Base-by-base conservation (phyloP, 495 filamentous ascomycete genomes). In the Xylaria telfairii region DNA sequence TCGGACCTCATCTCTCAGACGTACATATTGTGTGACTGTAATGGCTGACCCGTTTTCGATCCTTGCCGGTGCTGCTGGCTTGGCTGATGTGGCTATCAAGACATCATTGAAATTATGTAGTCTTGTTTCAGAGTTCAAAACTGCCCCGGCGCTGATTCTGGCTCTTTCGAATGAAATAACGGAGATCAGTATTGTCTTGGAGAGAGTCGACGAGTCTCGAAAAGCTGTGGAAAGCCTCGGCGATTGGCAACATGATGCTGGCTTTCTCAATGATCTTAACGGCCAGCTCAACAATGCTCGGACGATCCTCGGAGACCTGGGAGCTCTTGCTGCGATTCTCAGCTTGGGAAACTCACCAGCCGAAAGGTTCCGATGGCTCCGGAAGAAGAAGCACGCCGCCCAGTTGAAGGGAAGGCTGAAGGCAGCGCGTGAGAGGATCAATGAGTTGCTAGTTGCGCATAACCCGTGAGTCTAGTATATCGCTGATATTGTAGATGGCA, bases 11-110 rank as follows among this genome's bases (percentile, higher is more conserved):
- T n/a, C n/a, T n/a, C n/a, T n/a, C n/a, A n/a, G n/a, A n/a, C n/a
- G n/a, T n/a, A n/a, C n/a, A n/a, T n/a, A n/a, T n/a, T n/a, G n/a
- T n/a, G n/a, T n/a, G n/a, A n/a, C n/a, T 32, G 28, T 34, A 12
- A 57, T 57, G 53, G 24, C 53, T 57, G 53, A 57, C 9, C 53
- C 53, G 1, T 57, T 57, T 32, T 57, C 53, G 26, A 57, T 57
- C 15, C 6, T 32, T 15, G 24, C 53, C 26, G 53, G 4, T 10
- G 53, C 26, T 6, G 53, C 26, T 34, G 53, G 53, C 15, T 30
- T 57, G 53, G 26, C 53, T 7, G 53, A 57, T 32, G 53, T 57
- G 28, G 3, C 53, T 32, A 24, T 57, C 26, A 57, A 10, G 32
- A 57, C 53, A 3, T 57, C 53, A 57, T 57, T 15, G 53, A 57